Evolutionary conservation across 441 rosid species (phyloP).

Genomic region (Biscutella laevigata): DNA sequence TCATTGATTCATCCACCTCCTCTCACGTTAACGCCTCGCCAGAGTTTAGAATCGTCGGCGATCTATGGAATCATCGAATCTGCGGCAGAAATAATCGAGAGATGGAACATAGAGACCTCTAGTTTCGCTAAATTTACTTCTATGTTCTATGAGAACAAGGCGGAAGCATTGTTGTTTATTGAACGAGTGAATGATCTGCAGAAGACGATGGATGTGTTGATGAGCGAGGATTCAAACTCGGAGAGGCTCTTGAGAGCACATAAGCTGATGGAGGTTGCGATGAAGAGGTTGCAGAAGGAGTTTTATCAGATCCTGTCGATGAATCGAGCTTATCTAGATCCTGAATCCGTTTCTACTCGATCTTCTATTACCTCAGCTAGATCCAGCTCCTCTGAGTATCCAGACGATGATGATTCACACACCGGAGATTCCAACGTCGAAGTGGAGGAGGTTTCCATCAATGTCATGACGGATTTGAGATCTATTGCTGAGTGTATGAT

Average conservation of each 20-base stretch:
- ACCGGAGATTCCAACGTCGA: conserved; percentile 37
- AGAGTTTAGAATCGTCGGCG: conserved; percentile 29
- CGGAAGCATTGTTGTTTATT: conserved; percentile 56
- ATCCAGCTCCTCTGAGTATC: conserved; percentile 46
- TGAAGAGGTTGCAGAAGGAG: conserved; percentile 75
- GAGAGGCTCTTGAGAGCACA: conserved; percentile 44
- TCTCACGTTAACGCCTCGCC: conserved; percentile 23
- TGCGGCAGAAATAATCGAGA: conserved; percentile 44
- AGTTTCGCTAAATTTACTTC: conserved; percentile 48
- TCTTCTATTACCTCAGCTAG: conserved; percentile 51
- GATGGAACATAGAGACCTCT: conserved; percentile 58
- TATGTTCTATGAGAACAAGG: conserved; percentile 53
- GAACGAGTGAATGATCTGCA: conserved; percentile 49
- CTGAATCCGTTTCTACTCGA: conserved; percentile 57
- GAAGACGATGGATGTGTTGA: conserved; percentile 39
- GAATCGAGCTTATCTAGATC: conserved; percentile 61
- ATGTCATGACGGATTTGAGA: conserved; percentile 47
- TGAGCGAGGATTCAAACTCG: conserved; percentile 27
- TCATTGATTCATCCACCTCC: conserved; percentile 29
- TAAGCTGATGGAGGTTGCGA: conserved; percentile 59
- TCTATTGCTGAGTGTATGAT: conserved; percentile 83
- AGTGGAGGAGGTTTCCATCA: conserved; percentile 41
- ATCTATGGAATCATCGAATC: conserved; percentile 35
- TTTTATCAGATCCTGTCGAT: conserved; percentile 69
- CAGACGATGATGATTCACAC: conserved; percentile 25